A percentile compares a stretch with the other conserved stretches of the same genome.
Conservation (phyloP, 257 asterid genomes). For the Paraleonurus japonicus region DNA sequence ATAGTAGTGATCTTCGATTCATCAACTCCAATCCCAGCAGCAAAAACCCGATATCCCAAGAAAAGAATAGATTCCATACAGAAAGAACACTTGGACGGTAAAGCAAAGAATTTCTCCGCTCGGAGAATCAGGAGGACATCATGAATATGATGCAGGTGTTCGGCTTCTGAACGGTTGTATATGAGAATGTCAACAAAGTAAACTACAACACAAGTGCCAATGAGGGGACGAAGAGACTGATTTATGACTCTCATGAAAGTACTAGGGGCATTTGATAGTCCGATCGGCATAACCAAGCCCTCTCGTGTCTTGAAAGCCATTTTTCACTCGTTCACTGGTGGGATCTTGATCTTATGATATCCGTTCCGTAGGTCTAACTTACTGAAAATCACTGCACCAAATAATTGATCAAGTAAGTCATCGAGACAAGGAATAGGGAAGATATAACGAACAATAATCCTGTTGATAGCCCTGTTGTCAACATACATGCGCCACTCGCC, state of each 20-base stretch:
- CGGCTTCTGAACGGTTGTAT: not conserved
- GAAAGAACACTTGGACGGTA: not conserved
- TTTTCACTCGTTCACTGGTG: no score
- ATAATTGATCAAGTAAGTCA: no score
- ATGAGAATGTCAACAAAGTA: not conserved
- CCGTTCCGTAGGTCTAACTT: no score
- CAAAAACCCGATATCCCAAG: not conserved
- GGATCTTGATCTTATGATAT: no score
- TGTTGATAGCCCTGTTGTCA: no score
- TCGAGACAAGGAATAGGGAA: no score
- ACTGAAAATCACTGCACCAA: no score
- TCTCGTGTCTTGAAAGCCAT: no score
- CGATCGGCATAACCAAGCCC: no score
- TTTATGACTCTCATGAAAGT: not conserved
- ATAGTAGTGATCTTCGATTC: not conserved
- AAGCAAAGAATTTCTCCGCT: not conserved
- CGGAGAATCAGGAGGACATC: not conserved
- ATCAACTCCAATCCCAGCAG: not conserved
- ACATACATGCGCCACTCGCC: no score
- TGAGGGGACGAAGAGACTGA: not conserved
- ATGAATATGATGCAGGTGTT: not conserved
- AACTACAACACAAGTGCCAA: not conserved
- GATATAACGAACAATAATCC: no score
- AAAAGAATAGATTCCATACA: not conserved
- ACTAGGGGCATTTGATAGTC: no score